A percentile compares a stretch with the other conserved stretches of the same genome.
Conservation (phyloP, 306 rosid species). For the Bauhinia variegata region DNA sequence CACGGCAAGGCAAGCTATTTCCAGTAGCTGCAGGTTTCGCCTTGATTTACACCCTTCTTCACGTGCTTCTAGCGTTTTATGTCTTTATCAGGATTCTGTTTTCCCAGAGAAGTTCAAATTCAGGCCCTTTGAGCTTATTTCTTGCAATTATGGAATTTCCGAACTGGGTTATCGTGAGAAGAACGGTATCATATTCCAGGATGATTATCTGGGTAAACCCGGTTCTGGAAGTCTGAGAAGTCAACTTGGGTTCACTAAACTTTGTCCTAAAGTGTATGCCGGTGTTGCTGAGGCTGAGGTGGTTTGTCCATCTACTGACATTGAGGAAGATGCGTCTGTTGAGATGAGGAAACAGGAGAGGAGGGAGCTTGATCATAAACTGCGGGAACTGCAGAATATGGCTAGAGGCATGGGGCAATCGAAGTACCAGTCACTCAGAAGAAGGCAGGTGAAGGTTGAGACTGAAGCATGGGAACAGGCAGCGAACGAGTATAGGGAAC, state of each 20-base stretch:
- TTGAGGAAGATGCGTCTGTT: constrained; percentile 62
- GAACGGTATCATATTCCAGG: constrained; percentile 9
- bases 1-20: constrained; percentile 55
- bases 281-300: constrained; percentile 66
- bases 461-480: constrained; percentile 89
- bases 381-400: constrained; percentile 30
- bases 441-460: constrained; percentile 84
- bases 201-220: constrained; percentile 14
- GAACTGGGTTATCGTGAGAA: constrained; percentile 30
- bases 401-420: constrained; percentile 47
- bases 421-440: constrained; percentile 53
- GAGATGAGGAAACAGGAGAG: constrained; percentile 58
- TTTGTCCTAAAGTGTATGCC: constrained; percentile 51
- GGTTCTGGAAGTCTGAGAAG: constrained; percentile 36
- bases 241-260: constrained; percentile 28
- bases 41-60: constrained; percentile 33
- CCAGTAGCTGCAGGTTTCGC: constrained; percentile 33
- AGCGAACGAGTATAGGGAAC: constrained; percentile 76
- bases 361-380: constrained; percentile 31
- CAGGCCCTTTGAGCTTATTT: constrained; percentile 30
- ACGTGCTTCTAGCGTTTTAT: constrained; percentile 34
- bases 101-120: constrained; percentile 27
- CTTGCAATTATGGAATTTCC: constrained; percentile 14
- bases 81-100: constrained; percentile 24
- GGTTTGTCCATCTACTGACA: constrained; percentile 58